Conservation (phyloP, 495 filamentous ascomycete species). For the Aspergillus taichungensis region DNA sequence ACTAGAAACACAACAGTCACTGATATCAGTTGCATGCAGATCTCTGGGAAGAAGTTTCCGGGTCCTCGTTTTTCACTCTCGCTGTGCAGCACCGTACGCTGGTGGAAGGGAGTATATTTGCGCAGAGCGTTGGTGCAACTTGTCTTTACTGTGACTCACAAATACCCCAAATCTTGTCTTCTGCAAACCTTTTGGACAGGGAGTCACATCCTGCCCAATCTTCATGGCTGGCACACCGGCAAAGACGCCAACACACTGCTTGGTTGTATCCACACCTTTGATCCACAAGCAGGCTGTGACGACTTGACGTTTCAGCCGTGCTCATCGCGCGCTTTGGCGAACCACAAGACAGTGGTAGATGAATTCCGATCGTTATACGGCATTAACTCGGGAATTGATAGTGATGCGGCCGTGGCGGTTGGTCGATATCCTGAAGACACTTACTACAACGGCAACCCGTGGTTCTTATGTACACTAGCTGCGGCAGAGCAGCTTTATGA, state of each 20-base stretch:
- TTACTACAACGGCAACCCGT: constrained; percentile 62
- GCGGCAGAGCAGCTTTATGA: constrained; percentile 61
- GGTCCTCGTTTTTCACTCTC: constrained; percentile 52
- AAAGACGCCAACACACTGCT: constrained; percentile 57
- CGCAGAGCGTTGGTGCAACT: constrained; percentile 29
- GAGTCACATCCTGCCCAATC: constrained; percentile 47
- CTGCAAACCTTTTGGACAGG: constrained; percentile 59
- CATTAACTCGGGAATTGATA: constrained; percentile 44
- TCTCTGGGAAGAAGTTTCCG: constrained; percentile 63
- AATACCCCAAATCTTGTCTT: constrained; percentile 53
- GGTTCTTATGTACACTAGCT: constrained; percentile 56
- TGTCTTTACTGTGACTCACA: constrained; percentile 42
- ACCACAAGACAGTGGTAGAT: constrained; percentile 55
- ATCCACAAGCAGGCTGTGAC: constrained; percentile 44
- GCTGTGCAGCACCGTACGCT: constrained; percentile 49
- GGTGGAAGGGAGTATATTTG: constrained; percentile 52
- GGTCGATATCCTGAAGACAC: constrained; percentile 62
- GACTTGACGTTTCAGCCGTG: constrained; percentile 51
- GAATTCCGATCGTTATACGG: constrained; percentile 50
- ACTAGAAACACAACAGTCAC: no score
- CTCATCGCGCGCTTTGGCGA: constrained; percentile 51
- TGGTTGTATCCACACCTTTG: constrained; percentile 55
- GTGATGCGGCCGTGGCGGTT: constrained; percentile 47
- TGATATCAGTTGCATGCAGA: constrained; percentile 22
- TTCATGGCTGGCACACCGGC: constrained; percentile 42